A percentile compares a stretch with the other conserved stretches of the same genome.
Evolutionary conservation across 148 eudicot genomes (phyloP).

Genomic region (Rhododendron griersonianum): DNA sequence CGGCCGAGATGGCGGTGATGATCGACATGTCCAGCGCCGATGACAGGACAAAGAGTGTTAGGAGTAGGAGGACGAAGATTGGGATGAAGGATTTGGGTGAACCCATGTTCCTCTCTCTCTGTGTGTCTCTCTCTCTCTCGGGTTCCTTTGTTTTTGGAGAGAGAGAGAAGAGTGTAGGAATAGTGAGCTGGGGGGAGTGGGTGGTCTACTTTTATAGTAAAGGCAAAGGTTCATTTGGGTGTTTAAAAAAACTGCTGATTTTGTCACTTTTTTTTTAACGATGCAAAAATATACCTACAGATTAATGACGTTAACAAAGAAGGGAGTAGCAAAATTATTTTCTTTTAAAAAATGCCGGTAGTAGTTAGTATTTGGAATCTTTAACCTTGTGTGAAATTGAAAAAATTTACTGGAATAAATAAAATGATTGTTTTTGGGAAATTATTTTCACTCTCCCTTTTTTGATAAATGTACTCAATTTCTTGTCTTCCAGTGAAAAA

Average conservation of each 20-base stretch:
- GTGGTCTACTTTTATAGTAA: neutral
- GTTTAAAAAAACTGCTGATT: no score
- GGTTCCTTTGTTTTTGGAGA: neutral
- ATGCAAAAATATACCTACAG: no score
- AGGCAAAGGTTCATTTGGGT: neutral
- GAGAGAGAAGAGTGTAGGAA: neutral
- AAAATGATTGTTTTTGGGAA: neutral
- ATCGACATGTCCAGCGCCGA: constrained; percentile 42
- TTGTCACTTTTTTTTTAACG: no score
- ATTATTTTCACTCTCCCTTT: no score
- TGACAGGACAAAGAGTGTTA: constrained; percentile 11
- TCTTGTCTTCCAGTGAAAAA: no score
- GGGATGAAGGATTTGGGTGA: neutral
- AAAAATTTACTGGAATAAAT: neutral
- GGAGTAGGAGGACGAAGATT: neutral
- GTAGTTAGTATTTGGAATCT: neutral
- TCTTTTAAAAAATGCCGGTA: no score
- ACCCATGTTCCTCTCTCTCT: neutral
- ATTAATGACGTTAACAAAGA: no score
- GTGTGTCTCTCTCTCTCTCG: neutral
- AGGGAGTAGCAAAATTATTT: no score
- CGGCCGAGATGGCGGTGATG: constrained; percentile 11
- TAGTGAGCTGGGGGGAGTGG: neutral
- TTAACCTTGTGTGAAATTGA: neutral
- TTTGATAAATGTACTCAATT: no score